Percentiles rank a stretch among this genome's conserved stretches.
Conservation (phyloP, 257 asterid genomes). For the Orobanche coerulescens region DNA sequence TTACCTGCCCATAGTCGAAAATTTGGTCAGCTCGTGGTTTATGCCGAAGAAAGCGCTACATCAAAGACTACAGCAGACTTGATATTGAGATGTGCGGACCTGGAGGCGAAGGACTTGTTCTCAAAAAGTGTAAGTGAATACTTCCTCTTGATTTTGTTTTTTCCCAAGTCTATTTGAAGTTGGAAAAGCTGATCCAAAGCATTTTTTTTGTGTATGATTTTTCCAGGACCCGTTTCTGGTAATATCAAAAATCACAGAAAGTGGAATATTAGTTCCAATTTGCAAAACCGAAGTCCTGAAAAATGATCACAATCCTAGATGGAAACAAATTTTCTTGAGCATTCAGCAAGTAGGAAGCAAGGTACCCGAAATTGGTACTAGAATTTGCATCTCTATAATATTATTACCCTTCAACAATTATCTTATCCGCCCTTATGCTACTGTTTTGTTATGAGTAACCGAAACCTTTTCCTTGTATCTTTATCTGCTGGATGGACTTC, state of each 20-base stretch:
- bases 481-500: slow-evolving; percentile 16
- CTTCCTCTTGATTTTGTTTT: slow-evolving; percentile 15
- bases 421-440: background rate
- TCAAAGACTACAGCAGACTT: slow-evolving; percentile 82
- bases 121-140: slow-evolving; percentile 73
- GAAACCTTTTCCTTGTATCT: slow-evolving; percentile 9
- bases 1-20: slow-evolving; percentile 34
- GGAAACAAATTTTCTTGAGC: slow-evolving; percentile 70
- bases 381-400: background rate
- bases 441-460: slow-evolving; percentile 16
- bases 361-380: slow-evolving; percentile 39
- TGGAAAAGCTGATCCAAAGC: slow-evolving; percentile 23
- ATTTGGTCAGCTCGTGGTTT: slow-evolving; percentile 61
- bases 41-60: slow-evolving; percentile 74
- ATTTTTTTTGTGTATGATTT: slow-evolving; percentile 24
- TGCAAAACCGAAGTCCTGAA: slow-evolving; percentile 95
- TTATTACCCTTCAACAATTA: background rate
- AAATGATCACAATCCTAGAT: slow-evolving; percentile 70
- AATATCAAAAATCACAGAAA: slow-evolving; percentile 68
- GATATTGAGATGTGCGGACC: slow-evolving; percentile 74
- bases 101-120: slow-evolving; percentile 88
- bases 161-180: slow-evolving; percentile 12
- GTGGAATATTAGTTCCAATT: slow-evolving; percentile 63
- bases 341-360: slow-evolving; percentile 96
- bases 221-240: slow-evolving; percentile 92